Base-by-base conservation (phyloP, 2,329 filamentous ascomycete species). In the Albophoma yamanashiensis region DNA sequence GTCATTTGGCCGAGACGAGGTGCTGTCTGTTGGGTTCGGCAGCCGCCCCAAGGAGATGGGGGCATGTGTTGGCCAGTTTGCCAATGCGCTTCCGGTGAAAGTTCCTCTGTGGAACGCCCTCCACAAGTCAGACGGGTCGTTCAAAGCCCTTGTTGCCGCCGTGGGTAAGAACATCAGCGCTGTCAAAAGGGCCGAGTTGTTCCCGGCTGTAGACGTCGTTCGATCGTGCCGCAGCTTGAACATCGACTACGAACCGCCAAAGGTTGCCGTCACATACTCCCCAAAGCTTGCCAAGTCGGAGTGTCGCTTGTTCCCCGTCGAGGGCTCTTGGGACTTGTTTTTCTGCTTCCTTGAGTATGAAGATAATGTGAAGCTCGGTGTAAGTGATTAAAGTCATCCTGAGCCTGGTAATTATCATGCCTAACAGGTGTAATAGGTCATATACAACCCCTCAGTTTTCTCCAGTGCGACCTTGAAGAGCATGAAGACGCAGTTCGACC, bases 11-110 rank as follows among this genome's bases (percentile, higher is more conserved):
- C 40, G 25, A 55, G 62, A 63, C 38, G 60, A 63, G 52, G 60
- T 63, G 22, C 47, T 63, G 3, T 61, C 62, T 1, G 52, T 63
- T 9, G 62, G 57, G 22, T 63, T 63, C 27, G 60, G 58, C 34
- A 52, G 60, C 43, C 60, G 58, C 9, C 60, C 58, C 3, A 58
- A 58, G 40, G 62, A 62, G 25, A 61, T 63, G 60, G 25, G 34
- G 11, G 40, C 55, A 15, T 63, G 62, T 27, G 53, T 63, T 43
- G 62, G 62, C 5, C 62, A 63, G 25, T 63, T 63, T 47, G 62
- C 62, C 59, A 63, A 63, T 40, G 58, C 60, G 17, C 60, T 63
- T 20, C 62, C 62, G 4, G 62, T 63, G 5, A 60, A 57, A 39
- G n/a, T 63, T 25, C 60, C 62, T 17, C 34, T 63, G 8, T 63